These are phyloP conservation scores for Cucumis variabilis DNA, from an alignment of 331 rosid species.

Conservation along the genomic window DNA sequence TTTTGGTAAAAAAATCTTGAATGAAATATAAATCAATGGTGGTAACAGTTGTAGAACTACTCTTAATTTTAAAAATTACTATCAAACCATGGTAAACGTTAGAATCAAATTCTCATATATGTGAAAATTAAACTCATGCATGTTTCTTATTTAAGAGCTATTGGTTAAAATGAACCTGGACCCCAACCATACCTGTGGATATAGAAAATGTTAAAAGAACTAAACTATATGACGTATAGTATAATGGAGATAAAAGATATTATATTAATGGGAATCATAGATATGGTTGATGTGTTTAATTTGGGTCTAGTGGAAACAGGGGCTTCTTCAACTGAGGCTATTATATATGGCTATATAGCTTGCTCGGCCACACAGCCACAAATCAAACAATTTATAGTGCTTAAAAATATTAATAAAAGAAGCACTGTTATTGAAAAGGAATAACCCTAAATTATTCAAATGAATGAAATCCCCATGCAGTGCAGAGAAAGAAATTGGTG, in stretches of 20 bases:
- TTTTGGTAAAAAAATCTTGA: no score
- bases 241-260: neutral
- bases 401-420: neutral
- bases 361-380: neutral
- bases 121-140: neutral
- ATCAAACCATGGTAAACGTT: neutral
- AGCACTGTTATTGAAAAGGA: neutral
- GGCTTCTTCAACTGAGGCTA: constrained; percentile 1
- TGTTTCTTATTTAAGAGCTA: neutral
- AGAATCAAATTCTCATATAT: neutral
- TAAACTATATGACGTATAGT: neutral
- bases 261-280: neutral
- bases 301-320: neutral
- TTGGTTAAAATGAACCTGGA: neutral
- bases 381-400: neutral
- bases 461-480: neutral
- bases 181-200: neutral
- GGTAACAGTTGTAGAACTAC: neutral
- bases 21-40: neutral
- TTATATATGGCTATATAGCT: neutral
- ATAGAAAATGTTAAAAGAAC: neutral
- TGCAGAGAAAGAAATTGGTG: no score
- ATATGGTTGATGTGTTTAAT: neutral
- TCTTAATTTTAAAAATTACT: no score
- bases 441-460: neutral